A percentile compares a stretch with the other conserved stretches of the same genome.
Conservation (phyloP, 768 basidiomycete genomes). For the Ephemerocybe angulata region DNA sequence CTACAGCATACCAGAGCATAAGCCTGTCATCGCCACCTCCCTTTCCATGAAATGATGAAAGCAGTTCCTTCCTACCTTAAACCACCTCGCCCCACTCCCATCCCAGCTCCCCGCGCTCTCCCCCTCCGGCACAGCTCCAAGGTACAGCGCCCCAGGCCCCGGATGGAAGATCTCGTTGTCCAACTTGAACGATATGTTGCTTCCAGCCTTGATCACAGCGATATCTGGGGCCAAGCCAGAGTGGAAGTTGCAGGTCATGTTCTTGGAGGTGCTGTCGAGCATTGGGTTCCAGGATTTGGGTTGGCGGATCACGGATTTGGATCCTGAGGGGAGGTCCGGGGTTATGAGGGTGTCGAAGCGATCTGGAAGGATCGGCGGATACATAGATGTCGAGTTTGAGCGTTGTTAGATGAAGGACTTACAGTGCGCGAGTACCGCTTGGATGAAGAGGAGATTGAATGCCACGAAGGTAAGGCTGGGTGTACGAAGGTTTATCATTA, state of each 20-base stretch:
- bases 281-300: not conserved
- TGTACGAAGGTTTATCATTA: too few species aligned
- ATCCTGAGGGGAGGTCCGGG: not conserved
- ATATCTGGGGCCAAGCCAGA: conserved; percentile 23
- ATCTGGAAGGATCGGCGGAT: too few species aligned
- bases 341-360: not conserved
- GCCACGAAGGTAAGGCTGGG: too few species aligned
- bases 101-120: conserved; percentile 27
- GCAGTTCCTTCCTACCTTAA: conserved; percentile 31
- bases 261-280: not conserved
- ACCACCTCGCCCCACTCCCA: conserved; percentile 36
- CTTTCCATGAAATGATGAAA: not conserved
- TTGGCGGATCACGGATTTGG: not conserved
- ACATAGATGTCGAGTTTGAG: too few species aligned
- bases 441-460: too few species aligned
- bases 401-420: too few species aligned
- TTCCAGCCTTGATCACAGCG: conserved; percentile 25
- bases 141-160: conserved; percentile 23
- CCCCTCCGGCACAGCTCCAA: conserved; percentile 31
- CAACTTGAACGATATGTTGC: conserved; percentile 25
- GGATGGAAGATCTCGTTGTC: conserved; percentile 20
- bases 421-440: too few species aligned
- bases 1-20: conserved; percentile 10
- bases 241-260: conserved; percentile 27
- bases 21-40: not conserved